Conservation (phyloP, 768 basidiomycete genomes). For the Leucosporidium scottii region DNA sequence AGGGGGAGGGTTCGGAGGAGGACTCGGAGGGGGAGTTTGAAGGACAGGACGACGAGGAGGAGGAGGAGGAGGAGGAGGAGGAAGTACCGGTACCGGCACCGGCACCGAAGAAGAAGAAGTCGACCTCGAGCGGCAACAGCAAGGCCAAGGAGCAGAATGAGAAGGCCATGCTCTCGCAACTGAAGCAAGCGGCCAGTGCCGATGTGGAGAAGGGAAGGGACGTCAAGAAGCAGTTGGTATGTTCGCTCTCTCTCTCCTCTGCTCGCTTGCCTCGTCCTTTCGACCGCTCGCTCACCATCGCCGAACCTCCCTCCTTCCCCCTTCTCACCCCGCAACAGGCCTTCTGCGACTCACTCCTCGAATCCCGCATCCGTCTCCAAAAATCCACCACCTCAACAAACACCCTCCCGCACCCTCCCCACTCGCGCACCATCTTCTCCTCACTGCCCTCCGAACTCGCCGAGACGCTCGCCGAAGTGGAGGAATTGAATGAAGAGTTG, state of each 20-base stretch:
- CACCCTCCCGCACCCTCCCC: conserved; percentile 52
- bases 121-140: background rate
- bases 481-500: conserved; percentile 40
- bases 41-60: background rate
- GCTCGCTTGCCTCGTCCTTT: background rate
- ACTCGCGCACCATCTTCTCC: conserved; percentile 4
- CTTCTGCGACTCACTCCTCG: conserved; percentile 78
- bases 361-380: conserved; percentile 85
- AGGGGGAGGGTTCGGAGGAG: background rate
- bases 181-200: conserved; percentile 32
- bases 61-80: background rate
- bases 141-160: conserved; percentile 1
- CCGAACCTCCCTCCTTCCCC: background rate
- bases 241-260: background rate
- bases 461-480: conserved; percentile 41
- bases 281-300: background rate
- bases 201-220: conserved; percentile 66
- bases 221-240: conserved; percentile 57
- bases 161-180: conserved; percentile 27
- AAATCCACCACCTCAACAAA: conserved; percentile 65
- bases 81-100: background rate
- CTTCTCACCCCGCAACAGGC: conserved; percentile 47
- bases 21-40: too few relatives aligned
- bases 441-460: conserved; percentile 20
- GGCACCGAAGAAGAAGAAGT: background rate